Conservation (phyloP, 305 asterid genomes). For the Fraxinus albicans region DNA sequence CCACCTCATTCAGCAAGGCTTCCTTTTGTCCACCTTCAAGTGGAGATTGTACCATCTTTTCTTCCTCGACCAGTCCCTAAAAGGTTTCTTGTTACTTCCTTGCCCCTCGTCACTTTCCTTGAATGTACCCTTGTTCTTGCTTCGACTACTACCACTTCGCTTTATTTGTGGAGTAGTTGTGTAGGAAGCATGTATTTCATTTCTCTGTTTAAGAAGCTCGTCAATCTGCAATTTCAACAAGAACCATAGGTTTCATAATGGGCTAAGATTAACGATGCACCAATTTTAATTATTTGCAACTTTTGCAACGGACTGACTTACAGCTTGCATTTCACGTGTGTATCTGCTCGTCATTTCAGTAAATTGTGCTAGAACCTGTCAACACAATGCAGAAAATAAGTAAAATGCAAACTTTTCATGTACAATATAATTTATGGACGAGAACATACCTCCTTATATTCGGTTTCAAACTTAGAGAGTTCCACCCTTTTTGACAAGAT, state of each 20-base stretch:
- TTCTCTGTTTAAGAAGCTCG: conserved; percentile 85
- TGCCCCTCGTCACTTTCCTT: conserved; percentile 60
- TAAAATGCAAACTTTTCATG: conserved; percentile 1
- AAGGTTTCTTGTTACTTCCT: conserved; percentile 54
- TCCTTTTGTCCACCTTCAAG: conserved; percentile 77
- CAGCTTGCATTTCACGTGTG: conserved; percentile 88
- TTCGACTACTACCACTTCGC: conserved; percentile 59
- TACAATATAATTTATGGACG: neutral
- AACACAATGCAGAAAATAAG: conserved; percentile 21
- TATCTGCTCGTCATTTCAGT: conserved; percentile 95
- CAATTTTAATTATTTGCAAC: neutral
- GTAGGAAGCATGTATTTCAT: conserved; percentile 77
- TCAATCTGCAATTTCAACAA: conserved; percentile 55
- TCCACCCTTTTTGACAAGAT: conserved; percentile 87
- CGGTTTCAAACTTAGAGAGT: conserved; percentile 87
- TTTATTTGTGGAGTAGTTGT: conserved; percentile 56
- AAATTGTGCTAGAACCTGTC: conserved; percentile 88
- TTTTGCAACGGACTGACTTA: conserved; percentile 38
- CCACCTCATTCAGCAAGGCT: conserved; percentile 65
- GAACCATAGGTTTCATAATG: conserved; percentile 2
- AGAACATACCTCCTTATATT: conserved; percentile 77
- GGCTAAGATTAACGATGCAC: neutral
- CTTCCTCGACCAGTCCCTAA: conserved; percentile 67
- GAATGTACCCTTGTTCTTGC: conserved; percentile 52
- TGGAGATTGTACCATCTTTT: conserved; percentile 86